These are phyloP conservation scores for Polyplosphaeria fusca DNA, from an alignment of 495 filamentous ascomycete genomes.

Conservation along the genomic window DNA sequence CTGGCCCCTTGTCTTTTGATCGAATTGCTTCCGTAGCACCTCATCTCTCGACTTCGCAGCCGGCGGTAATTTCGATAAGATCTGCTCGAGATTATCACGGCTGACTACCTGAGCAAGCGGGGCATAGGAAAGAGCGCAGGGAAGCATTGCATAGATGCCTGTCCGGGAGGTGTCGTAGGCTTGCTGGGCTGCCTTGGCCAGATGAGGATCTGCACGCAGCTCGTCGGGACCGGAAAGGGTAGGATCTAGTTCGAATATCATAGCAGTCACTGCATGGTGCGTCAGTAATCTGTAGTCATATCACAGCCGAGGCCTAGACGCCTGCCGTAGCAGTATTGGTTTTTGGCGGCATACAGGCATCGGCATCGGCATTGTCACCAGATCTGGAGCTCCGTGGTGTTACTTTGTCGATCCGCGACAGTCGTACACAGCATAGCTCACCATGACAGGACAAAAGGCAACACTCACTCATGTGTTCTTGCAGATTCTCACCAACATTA, in stretches of 20 bases:
- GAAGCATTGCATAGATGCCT: conserved; percentile 42
- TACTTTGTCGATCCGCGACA: too few species aligned
- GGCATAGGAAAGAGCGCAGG: conserved; percentile 48
- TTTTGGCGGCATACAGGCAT: too few species aligned
- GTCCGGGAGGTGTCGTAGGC: conserved; percentile 39
- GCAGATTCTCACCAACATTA: conserved; percentile 49
- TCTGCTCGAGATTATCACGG: conserved; percentile 15
- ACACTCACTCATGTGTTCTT: conserved; percentile 45
- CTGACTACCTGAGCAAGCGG: conserved; percentile 43
- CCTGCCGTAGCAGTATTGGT: too few species aligned
- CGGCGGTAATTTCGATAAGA: not conserved
- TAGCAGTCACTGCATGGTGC: conserved; percentile 42
- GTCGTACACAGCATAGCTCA: too few species aligned
- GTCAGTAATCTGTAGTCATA: too few species aligned
- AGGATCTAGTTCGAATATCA: conserved; percentile 49
- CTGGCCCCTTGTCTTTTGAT: conserved; percentile 43
- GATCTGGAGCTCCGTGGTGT: too few species aligned
- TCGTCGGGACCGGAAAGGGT: conserved; percentile 44
- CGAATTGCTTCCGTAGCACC: conserved; percentile 41
- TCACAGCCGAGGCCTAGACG: too few species aligned
- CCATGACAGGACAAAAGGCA: too few species aligned
- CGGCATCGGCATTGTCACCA: too few species aligned
- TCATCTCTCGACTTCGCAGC: conserved; percentile 5
- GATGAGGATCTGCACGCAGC: conserved; percentile 38
- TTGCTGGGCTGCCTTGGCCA: conserved; percentile 29